Conservation (phyloP, 345 rosid genomes). For the Citrus maxima region DNA sequence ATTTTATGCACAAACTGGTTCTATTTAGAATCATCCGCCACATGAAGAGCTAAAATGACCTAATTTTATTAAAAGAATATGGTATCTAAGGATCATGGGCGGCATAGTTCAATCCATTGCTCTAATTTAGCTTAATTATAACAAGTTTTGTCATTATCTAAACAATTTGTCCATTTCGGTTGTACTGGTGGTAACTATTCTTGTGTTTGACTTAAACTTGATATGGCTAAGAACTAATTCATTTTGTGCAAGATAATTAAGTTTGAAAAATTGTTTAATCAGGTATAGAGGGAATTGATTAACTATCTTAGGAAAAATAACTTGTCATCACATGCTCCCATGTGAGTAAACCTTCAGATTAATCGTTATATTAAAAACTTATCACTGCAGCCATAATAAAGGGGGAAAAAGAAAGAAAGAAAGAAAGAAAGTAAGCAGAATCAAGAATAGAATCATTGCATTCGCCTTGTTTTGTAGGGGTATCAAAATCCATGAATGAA, state of each 20-base stretch:
- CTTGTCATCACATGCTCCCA: conserved; percentile 21
- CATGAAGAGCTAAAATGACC: conserved; percentile 13
- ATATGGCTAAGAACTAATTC: background rate
- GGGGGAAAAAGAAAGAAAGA: background rate
- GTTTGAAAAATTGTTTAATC: too few relatives aligned
- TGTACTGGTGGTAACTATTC: background rate
- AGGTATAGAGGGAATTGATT: too few relatives aligned
- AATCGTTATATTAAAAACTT: background rate
- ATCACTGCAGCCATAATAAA: background rate
- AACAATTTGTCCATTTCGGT: background rate
- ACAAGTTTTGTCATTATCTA: conserved; percentile 2
- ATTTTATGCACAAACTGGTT: background rate
- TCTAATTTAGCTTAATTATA: background rate
- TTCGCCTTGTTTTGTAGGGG: background rate
- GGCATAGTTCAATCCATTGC: background rate
- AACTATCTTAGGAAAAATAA: background rate
- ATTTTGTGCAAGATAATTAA: background rate
- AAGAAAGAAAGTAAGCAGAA: background rate
- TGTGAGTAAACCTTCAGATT: conserved; percentile 15
- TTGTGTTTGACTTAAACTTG: background rate
- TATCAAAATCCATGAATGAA: background rate
- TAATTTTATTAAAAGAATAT: background rate
- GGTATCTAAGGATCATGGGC: background rate
- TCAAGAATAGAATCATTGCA: background rate
- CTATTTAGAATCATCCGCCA: conserved; percentile 9